Percentiles rank a stretch among this genome's conserved stretches.
Conservation (phyloP, 1,284 basidiomycete genomes). For the Puccinia polysora region DNA sequence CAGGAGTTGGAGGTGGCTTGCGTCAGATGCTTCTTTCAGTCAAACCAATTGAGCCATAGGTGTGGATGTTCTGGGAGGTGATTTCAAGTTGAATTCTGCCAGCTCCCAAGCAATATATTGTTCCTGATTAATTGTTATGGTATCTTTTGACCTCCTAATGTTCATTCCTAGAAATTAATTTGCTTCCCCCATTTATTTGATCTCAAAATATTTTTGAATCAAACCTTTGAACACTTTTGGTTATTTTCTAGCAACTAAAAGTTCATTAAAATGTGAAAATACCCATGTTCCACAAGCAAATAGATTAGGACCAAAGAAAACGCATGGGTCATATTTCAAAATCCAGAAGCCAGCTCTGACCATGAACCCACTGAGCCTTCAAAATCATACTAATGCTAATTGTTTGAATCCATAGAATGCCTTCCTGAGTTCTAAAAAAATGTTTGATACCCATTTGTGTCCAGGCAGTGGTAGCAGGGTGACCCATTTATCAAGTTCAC, state of each 20-base stretch:
- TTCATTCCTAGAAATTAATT: neutral
- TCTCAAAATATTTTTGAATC: conserved; percentile 2
- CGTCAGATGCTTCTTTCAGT: neutral
- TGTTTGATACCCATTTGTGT: neutral
- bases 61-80: neutral
- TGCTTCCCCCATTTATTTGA: neutral
- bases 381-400: neutral
- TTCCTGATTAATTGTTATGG: neutral
- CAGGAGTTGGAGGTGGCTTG: neutral
- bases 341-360: neutral
- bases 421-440: neutral
- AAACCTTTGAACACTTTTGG: neutral
- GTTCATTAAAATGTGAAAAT: neutral
- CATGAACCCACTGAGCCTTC: neutral
- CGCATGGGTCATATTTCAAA: neutral
- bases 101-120: neutral
- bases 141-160: neutral
- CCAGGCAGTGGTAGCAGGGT: neutral
- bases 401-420: neutral
- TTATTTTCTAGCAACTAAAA: neutral
- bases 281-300: neutral
- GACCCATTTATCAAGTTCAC: neutral
- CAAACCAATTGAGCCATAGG: neutral
- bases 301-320: neutral
- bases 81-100: neutral